Evolutionary conservation across 2,329 filamentous ascomycete genomes (phyloP), one percentile per base, ranked within the genome.

Genomic region (Cladosporium halotolerans): DNA sequence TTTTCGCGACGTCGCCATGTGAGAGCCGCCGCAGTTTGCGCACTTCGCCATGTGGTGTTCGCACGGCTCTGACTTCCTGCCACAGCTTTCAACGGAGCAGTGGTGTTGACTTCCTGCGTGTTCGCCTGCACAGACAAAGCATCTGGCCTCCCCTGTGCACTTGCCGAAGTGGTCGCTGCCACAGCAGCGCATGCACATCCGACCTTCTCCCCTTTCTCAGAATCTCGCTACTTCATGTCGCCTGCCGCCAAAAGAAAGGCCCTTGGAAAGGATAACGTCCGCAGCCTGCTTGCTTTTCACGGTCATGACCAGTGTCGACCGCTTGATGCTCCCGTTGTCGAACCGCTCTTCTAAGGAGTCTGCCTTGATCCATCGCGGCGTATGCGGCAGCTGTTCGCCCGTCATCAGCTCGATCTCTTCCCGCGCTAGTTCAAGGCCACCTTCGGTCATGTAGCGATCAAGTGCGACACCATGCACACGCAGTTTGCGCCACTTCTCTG

Each of bases 231-330:
- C 41, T 43, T 43, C 41, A n/a, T 43, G 41, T 2, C 41, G 18
- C 31, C 41, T 43, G 36, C 36, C 36, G 36, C 36, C 36, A 16
- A 39, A 39, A 16, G 36, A 39, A 8, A 39, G 11, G 9, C 36
- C 36, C 16, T n/a, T 39, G 13, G 36, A 5, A 6, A 39, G 11
- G 11, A 39, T 45, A 8, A 10, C 16, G n/a, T 45, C 43, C 28
- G 43, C 43, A 7, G 28, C 43, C 16, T 45, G 23, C 31, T 34
- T 45, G 28, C 13, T 45, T 13, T 45, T 45, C 23, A 45, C 28
- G n/a, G 43, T 33, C 43, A 45, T 9, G 43, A 45, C 43, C 43
- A 45, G 43, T 9, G 43, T 45, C 28, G 43, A 45, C 31, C 23
- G 9, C 43, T 34, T 45, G 43, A 45, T 45, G 6, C 13, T 9